Percentiles rank a stretch among this genome's conserved stretches.
These are phyloP conservation scores for Gliomastix tumulicola DNA, from an alignment of 2,329 filamentous ascomycete species.

Conservation along the genomic window DNA sequence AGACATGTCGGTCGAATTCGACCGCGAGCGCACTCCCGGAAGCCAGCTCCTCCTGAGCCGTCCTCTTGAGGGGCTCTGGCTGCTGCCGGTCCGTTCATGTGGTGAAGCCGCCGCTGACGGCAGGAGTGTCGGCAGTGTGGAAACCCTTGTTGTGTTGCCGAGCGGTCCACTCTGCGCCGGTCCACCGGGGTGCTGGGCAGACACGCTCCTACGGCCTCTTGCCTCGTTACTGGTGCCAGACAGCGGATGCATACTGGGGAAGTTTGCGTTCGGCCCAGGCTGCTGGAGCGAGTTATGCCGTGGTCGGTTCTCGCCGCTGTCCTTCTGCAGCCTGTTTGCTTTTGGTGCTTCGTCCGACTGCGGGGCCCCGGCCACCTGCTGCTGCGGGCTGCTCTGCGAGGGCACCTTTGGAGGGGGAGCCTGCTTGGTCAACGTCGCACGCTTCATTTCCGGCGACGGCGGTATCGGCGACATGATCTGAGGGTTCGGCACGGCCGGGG, in stretches of 20 bases:
- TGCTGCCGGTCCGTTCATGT: slow-evolving; percentile 21
- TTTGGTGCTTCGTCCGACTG: too few relatives aligned
- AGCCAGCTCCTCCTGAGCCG: slow-evolving; percentile 47
- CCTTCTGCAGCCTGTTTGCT: slow-evolving; percentile 26
- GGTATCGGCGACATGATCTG: slow-evolving; percentile 19
- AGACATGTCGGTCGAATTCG: slow-evolving; percentile 33
- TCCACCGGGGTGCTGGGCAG: too few relatives aligned
- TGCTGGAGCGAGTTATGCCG: slow-evolving; percentile 25
- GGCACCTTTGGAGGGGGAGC: slow-evolving; percentile 9
- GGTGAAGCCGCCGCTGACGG: slow-evolving; percentile 14
- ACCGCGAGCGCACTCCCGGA: slow-evolving; percentile 41
- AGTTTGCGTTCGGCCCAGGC: slow-evolving; percentile 11
- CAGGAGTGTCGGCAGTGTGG: too few relatives aligned
- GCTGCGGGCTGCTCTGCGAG: too few relatives aligned
- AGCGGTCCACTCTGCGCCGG: too few relatives aligned
- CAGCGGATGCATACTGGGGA: slow-evolving; percentile 8
- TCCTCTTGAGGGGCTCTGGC: slow-evolving; percentile 36
- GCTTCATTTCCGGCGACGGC: slow-evolving; percentile 17
- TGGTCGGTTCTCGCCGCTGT: slow-evolving; percentile 14
- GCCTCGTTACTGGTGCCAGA: slow-evolving; percentile 15
- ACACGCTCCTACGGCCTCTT: slow-evolving; percentile 37
- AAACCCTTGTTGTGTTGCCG: too few relatives aligned
- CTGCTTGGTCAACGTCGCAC: slow-evolving; percentile 12
- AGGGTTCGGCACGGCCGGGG: slow-evolving; percentile 7
- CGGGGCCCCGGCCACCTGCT: too few relatives aligned